Base-by-base conservation (phyloP, 768 basidiomycete genomes). In the Boletus edulis region DNA sequence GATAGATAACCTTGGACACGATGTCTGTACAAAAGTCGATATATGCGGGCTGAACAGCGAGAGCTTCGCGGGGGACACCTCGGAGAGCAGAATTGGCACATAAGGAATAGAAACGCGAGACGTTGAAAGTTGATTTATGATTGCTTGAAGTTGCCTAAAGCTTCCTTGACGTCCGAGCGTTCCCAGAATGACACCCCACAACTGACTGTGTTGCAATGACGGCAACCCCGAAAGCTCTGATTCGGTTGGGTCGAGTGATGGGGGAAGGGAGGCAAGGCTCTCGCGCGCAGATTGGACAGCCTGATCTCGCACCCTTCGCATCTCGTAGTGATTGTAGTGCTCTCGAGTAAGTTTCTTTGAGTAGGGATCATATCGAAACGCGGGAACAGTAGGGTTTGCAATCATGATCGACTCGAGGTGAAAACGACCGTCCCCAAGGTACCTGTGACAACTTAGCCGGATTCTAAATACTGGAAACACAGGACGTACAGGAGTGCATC, bases 371-470 rank as follows among this genome's bases (percentile, higher is more conserved):
- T 98, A 99, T 20, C 97, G 85, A 75, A 97, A 99, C 0, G 97
- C 95, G 12, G 97, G 94, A 17, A 98, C 80, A 31, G 81, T 72
- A 0, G 97, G 97, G 69, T 99, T 99, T n/a, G 94, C 94, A 55
- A 99, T 97, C 97, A 99, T 99, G 69, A 98, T 94, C 14, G 93
- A 91, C 72, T 99, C 97, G 17, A 98, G 81, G 68, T 98, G 97
- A 76, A 99, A 99, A 11, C 97, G 88, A 20, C 97, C 97, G 64
- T 99, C 97, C 17, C 97, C 97, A 27, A 99, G 82, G 70, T 98
- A 99, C 63, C 94, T 97, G 55, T 46, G 34, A n/a, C 17, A 51
- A 18, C 37, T 55, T 41, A 58, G 56, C 13, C n/a, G 29, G 40
- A 24, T 32, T 32, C 55, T 18, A 34, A 27, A 41, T 49, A 32